A percentile compares a stretch with the other conserved stretches of the same genome.
phyloP scores from a whole-genome alignment of 192 early-diverging fungal species.

The Podila horticola region DNA sequence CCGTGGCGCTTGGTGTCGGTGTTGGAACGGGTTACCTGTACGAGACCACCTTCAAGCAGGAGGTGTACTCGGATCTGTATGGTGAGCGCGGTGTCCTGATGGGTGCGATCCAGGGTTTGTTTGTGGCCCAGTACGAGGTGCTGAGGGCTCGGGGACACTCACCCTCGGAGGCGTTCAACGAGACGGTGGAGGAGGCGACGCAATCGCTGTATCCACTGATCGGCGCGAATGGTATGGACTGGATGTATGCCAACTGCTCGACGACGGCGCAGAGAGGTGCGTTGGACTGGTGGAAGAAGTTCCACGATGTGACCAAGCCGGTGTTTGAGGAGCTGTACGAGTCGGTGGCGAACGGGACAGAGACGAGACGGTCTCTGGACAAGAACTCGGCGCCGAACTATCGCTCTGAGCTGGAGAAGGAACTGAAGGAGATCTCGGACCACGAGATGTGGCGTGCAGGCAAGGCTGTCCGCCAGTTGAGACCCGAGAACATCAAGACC shows the following conservation, averaged over 20 bases:
- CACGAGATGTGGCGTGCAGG: slow-evolving; percentile 94
- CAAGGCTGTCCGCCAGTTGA: slow-evolving; percentile 85
- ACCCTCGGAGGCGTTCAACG: slow-evolving; percentile 99
- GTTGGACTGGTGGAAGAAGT: slow-evolving; percentile 95
- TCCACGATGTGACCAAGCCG: slow-evolving; percentile 93
- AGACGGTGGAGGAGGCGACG: slow-evolving; percentile 99
- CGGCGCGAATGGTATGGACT: slow-evolving; percentile 95
- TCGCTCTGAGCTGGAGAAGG: slow-evolving; percentile 90
- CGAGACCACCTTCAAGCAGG: slow-evolving; percentile 97
- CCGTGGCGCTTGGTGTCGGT: slow-evolving; percentile 90
- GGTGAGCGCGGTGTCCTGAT: slow-evolving; percentile 98
- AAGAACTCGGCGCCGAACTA: slow-evolving; percentile 94
- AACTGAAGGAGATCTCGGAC: slow-evolving; percentile 86
- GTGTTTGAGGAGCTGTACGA: slow-evolving; percentile 93
- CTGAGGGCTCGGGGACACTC: slow-evolving; percentile 93
- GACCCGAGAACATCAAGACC: slow-evolving; percentile 83
- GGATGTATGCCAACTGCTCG: slow-evolving; percentile 97
- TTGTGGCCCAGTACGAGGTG: slow-evolving; percentile 97
- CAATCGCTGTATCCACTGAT: slow-evolving; percentile 98
- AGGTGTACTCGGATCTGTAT: slow-evolving; percentile 95
- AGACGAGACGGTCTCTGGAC: slow-evolving; percentile 85
- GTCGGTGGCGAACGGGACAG: slow-evolving; percentile 86
- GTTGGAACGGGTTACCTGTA: slow-evolving; percentile 98
- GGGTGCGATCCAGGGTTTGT: slow-evolving; percentile 98
- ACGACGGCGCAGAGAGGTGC: slow-evolving; percentile 97